A percentile compares a stretch with the other conserved stretches of the same genome.
phyloP scores from a whole-genome alignment of 441 rosid genomes.

The Mallotus repandus region DNA sequence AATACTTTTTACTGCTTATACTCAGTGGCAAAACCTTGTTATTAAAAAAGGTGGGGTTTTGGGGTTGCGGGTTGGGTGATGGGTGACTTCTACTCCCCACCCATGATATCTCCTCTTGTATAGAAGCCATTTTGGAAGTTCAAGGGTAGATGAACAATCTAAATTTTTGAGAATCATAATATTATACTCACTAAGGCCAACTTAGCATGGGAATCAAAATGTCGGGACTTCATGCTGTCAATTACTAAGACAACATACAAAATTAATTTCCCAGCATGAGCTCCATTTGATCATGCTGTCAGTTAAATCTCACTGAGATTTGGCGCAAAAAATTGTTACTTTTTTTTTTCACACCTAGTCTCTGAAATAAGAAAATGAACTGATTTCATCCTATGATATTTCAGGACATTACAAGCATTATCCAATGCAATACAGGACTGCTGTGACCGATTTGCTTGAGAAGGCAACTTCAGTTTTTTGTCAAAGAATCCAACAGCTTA shows the following conservation, averaged over 20 bases:
- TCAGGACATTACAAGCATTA: slow-evolving; percentile 77
- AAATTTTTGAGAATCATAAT: neutral
- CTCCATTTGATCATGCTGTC: neutral
- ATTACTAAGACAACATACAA: neutral
- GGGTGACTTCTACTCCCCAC: neutral
- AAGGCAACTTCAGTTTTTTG: slow-evolving; percentile 57
- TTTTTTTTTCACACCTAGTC: neutral
- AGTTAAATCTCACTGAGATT: neutral
- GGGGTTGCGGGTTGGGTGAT: too few relatives aligned
- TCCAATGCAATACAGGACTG: slow-evolving; percentile 76
- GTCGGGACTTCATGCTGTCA: neutral
- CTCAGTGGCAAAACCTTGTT: neutral
- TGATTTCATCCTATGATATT: slow-evolving; percentile 24
- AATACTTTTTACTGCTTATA: neutral
- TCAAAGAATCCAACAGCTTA: slow-evolving; percentile 55
- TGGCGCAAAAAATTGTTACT: neutral
- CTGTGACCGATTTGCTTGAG: slow-evolving; percentile 62
- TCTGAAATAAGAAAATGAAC: slow-evolving; percentile 6
- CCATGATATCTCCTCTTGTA: neutral
- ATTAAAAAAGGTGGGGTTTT: neutral
- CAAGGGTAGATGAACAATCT: neutral
- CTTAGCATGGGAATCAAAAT: neutral
- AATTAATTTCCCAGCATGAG: neutral
- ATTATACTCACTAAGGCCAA: too few relatives aligned
- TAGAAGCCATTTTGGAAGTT: neutral